Conservation (phyloP, 805 yeast species). For the Saturnispora kantuleensis region DNA sequence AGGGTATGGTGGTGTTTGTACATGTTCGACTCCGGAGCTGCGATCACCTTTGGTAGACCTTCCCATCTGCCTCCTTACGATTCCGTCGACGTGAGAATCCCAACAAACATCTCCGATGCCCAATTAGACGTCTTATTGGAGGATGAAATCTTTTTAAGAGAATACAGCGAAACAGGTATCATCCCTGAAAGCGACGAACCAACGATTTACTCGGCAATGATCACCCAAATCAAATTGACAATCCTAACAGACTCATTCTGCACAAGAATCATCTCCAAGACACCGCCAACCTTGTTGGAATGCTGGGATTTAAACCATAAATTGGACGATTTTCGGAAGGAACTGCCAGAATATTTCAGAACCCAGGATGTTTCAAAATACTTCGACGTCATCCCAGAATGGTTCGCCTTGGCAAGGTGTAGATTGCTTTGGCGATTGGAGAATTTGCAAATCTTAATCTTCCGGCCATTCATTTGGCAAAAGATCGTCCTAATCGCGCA, state of each 20-base stretch:
- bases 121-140: conserved; percentile 24
- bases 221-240: conserved; percentile 44
- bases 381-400: conserved; percentile 28
- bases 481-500: conserved; percentile 20
- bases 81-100: conserved; percentile 39
- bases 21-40: conserved; percentile 53
- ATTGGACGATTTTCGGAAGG: conserved; percentile 30
- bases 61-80: conserved; percentile 39
- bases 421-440: conserved; percentile 51
- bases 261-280: conserved; percentile 36
- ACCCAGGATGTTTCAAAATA: conserved; percentile 1
- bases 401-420: conserved; percentile 46
- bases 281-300: conserved; percentile 39
- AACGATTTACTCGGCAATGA: conserved; percentile 49
- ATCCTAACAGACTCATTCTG: conserved; percentile 39
- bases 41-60: conserved; percentile 59
- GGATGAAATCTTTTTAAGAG: conserved; percentile 12
- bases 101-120: conserved; percentile 41
- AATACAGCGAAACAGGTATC: conserved; percentile 7
- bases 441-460: conserved; percentile 43
- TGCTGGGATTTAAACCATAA: conserved; percentile 38
- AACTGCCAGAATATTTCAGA: conserved; percentile 34
- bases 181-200: conserved; percentile 31
- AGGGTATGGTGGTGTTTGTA: conserved; percentile 63
- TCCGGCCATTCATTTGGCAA: conserved; percentile 50